phyloP scores from a whole-genome alignment of 345 rosid genomes.

The Gossypium bickii region DNA sequence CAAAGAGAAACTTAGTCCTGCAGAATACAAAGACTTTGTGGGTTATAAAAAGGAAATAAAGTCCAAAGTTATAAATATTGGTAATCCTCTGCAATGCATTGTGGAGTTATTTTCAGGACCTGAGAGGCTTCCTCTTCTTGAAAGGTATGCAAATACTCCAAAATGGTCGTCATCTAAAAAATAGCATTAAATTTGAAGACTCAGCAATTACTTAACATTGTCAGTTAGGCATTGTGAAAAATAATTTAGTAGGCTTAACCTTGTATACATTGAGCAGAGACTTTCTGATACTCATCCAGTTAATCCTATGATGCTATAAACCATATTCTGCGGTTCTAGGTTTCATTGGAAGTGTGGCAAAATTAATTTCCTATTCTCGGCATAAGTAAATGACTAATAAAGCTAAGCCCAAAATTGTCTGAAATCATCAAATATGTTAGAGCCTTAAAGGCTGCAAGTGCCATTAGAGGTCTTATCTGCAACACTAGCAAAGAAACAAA shows the following conservation, averaged over 20 bases:
- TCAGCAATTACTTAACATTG: not conserved
- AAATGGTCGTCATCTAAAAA: not conserved
- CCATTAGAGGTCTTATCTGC: not conserved
- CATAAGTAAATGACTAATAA: not conserved
- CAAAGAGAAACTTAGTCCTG: slow-evolving; percentile 59
- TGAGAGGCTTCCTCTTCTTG: slow-evolving; percentile 63
- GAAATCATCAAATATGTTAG: not conserved
- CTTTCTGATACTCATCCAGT: not conserved
- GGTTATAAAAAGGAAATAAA: slow-evolving; percentile 81
- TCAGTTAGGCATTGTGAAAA: not conserved
- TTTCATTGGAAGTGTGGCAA: not conserved
- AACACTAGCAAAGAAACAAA: not conserved
- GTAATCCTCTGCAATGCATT: slow-evolving; percentile 55
- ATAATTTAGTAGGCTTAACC: not conserved
- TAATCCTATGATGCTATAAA: not conserved
- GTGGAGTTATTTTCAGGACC: slow-evolving; percentile 60
- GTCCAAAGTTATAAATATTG: slow-evolving; percentile 63
- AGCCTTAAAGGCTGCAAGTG: not conserved
- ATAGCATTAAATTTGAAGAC: not conserved
- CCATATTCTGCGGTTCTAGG: not conserved
- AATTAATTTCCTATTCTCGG: not conserved
- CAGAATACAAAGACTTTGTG: slow-evolving; percentile 71
- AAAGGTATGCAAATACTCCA: slow-evolving; percentile 40
- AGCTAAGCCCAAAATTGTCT: not conserved
- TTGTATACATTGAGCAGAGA: slow-evolving; percentile 5